Evolutionary conservation across 495 filamentous ascomycete genomes (phyloP).

Genomic region (Penicillium cosmopolitanum): DNA sequence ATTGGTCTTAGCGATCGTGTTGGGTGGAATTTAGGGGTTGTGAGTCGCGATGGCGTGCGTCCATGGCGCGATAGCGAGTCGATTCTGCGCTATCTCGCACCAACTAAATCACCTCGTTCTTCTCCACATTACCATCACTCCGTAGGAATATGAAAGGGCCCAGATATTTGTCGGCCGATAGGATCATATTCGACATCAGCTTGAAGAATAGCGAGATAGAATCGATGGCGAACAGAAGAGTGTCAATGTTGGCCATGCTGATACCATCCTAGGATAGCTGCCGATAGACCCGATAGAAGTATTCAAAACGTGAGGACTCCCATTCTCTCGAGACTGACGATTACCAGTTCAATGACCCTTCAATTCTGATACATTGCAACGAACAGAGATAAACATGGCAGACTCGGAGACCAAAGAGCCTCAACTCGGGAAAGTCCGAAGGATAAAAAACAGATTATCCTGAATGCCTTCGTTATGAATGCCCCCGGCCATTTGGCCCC

Average conservation of each 20-base stretch:
- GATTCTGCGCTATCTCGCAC: neutral
- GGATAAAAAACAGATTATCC: constrained; percentile 55
- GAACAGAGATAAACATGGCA: neutral
- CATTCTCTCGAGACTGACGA: too few species aligned
- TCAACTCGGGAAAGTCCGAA: neutral
- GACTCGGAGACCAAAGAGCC: neutral
- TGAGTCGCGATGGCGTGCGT: constrained; percentile 12
- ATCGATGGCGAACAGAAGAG: too few species aligned
- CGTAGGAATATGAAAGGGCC: constrained; percentile 4
- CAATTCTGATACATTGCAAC: too few species aligned
- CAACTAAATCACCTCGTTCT: neutral
- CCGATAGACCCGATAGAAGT: too few species aligned
- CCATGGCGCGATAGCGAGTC: constrained; percentile 13
- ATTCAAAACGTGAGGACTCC: too few species aligned
- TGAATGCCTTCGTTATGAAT: constrained; percentile 62
- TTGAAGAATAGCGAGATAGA: too few species aligned
- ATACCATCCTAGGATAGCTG: too few species aligned
- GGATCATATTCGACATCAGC: neutral
- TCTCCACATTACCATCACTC: constrained; percentile 8
- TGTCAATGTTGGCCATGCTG: too few species aligned
- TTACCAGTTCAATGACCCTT: too few species aligned
- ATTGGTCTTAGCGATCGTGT: constrained; percentile 5
- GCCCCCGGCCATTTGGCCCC: constrained; percentile 59
- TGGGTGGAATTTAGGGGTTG: constrained; percentile 5
- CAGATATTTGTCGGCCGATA: constrained; percentile 6